Percentiles rank a stretch among this genome's conserved stretches.
Conservation (phyloP, 1,139 yeast genomes). For the Candida sp. region DNA sequence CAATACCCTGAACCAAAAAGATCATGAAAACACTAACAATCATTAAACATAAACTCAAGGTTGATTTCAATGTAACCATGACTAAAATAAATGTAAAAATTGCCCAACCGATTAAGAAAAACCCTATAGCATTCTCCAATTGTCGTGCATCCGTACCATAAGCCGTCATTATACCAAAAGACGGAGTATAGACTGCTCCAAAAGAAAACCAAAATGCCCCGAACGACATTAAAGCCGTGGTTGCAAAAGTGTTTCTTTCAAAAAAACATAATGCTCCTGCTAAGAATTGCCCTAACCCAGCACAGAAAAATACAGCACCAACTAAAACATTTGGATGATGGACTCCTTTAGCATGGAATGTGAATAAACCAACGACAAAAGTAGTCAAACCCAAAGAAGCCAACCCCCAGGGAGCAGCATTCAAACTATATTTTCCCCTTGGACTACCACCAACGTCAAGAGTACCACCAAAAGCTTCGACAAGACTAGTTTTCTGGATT, state of each 20-base stretch:
- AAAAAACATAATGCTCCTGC: slow-evolving; percentile 67
- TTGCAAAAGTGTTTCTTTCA: slow-evolving; percentile 63
- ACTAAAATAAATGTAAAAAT: slow-evolving; percentile 57
- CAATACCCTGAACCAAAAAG: slow-evolving; percentile 54
- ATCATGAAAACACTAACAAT: slow-evolving; percentile 53
- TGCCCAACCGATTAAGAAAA: slow-evolving; percentile 61
- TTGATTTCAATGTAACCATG: slow-evolving; percentile 58
- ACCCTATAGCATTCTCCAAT: slow-evolving; percentile 51
- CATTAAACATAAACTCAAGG: slow-evolving; percentile 55
- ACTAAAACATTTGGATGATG: slow-evolving; percentile 36
- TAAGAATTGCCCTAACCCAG: slow-evolving; percentile 61
- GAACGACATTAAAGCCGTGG: slow-evolving; percentile 61
- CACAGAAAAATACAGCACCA: slow-evolving; percentile 44
- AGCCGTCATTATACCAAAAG: slow-evolving; percentile 51
- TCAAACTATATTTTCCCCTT: slow-evolving; percentile 10
- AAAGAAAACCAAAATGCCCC: slow-evolving; percentile 76
- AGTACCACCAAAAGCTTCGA: neutral
- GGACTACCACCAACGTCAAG: neutral
- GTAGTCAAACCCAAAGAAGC: slow-evolving; percentile 50
- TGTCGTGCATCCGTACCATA: slow-evolving; percentile 43
- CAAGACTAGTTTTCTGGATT: neutral
- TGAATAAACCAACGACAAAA: slow-evolving; percentile 40
- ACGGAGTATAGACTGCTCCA: slow-evolving; percentile 53
- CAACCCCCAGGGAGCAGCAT: slow-evolving; percentile 61
- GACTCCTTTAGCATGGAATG: slow-evolving; percentile 37